A percentile compares a stretch with the other conserved stretches of the same genome.
phyloP scores from a whole-genome alignment of 139 green algal species.

The Asterochloris erici region DNA sequence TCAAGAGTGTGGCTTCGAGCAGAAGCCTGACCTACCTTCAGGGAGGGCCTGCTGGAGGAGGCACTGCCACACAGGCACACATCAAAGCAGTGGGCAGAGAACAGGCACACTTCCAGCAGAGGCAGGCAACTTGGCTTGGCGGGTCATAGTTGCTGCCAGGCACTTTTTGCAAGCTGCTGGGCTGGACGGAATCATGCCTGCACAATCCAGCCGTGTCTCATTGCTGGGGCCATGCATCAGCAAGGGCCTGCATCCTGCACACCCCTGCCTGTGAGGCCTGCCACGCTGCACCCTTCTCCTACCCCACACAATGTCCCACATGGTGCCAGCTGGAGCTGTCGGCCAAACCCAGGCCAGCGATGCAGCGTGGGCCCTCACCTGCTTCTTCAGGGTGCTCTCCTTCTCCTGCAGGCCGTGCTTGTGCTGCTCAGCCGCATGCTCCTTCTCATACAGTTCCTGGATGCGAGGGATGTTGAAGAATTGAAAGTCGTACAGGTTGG shows the following conservation, averaged over 20 bases:
- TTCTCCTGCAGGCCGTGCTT: slow-evolving; percentile 52
- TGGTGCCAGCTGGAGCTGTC: not conserved
- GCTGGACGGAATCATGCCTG: too few relatives aligned
- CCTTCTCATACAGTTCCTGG: slow-evolving; percentile 89
- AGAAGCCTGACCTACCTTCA: too few relatives aligned
- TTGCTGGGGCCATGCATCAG: too few relatives aligned
- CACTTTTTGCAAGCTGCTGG: too few relatives aligned
- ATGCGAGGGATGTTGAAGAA: slow-evolving; percentile 88
- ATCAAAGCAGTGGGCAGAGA: not conserved
- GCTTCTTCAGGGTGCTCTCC: slow-evolving; percentile 36
- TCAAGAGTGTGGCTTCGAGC: too few relatives aligned
- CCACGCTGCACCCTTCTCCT: too few relatives aligned
- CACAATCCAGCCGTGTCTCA: too few relatives aligned
- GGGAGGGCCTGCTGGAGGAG: not conserved
- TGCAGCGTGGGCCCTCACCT: slow-evolving; percentile 3
- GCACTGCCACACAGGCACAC: not conserved
- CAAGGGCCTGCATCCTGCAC: too few relatives aligned
- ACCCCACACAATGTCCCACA: not conserved
- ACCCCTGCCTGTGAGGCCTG: too few relatives aligned
- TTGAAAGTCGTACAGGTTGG: slow-evolving; percentile 93
- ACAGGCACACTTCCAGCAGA: too few relatives aligned
- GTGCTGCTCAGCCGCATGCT: slow-evolving; percentile 68
- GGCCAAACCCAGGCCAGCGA: not conserved
- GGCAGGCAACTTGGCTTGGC: too few relatives aligned
- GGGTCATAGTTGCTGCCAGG: too few relatives aligned